A percentile compares a stretch with the other conserved stretches of the same genome.
These are phyloP conservation scores for Halophytophthora polymorphica DNA, from an alignment of 352 stramenopile genomes.

Conservation along the genomic window DNA sequence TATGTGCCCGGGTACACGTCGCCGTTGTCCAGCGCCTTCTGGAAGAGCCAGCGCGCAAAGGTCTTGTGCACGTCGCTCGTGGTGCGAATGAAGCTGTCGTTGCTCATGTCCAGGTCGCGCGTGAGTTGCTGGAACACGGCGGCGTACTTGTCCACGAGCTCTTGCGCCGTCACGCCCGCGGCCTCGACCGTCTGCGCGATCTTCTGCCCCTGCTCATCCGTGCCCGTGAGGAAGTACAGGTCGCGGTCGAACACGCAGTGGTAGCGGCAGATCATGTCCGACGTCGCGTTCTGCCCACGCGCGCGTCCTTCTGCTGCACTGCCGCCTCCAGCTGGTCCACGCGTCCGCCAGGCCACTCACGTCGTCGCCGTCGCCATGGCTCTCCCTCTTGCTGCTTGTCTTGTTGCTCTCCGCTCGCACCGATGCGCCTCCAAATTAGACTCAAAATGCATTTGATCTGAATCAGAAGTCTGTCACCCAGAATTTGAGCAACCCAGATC, in stretches of 20 bases:
- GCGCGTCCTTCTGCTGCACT: slow-evolving; percentile 24
- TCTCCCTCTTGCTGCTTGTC: slow-evolving; percentile 2
- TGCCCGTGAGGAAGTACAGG: slow-evolving; percentile 85
- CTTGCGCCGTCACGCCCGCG: slow-evolving; percentile 88
- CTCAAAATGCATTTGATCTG: no score
- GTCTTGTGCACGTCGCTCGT: slow-evolving; percentile 94
- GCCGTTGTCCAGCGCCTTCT: slow-evolving; percentile 79
- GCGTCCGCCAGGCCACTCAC: slow-evolving; percentile 31
- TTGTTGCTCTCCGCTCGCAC: slow-evolving; percentile 6
- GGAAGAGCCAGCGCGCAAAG: slow-evolving; percentile 95
- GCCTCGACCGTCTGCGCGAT: slow-evolving; percentile 96
- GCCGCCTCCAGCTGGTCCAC: slow-evolving; percentile 42
- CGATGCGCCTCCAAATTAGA: no score
- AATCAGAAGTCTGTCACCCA: no score
- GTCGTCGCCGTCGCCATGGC: slow-evolving; percentile 21
- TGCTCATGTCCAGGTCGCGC: slow-evolving; percentile 85
- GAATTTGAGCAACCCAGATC: no score
- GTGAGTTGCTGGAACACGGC: slow-evolving; percentile 85
- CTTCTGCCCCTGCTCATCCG: slow-evolving; percentile 99
- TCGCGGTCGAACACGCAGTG: slow-evolving; percentile 86
- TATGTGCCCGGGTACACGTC: slow-evolving; percentile 99
- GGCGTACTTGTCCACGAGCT: slow-evolving; percentile 96
- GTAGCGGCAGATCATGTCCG: slow-evolving; percentile 97
- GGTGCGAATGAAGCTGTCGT: slow-evolving; percentile 94
- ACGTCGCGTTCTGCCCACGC: slow-evolving; percentile 87